Evolutionary conservation across 2,329 filamentous ascomycete genomes (phyloP), one percentile per base, ranked within the genome.

Genomic region (Lecanoromycetidae sp.): DNA sequence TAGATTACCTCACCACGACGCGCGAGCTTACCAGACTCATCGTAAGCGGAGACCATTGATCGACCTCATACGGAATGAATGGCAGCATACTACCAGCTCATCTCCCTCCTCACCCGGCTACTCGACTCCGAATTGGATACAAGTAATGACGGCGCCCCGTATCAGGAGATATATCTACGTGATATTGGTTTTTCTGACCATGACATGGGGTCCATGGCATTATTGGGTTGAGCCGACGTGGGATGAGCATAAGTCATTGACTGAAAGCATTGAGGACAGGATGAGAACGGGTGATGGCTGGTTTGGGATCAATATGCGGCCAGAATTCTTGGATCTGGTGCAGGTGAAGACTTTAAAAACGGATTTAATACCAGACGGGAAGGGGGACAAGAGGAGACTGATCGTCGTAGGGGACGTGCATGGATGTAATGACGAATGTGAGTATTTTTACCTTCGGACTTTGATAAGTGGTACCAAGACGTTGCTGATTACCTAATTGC

Each of bases 321-420:
- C 71, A 10, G 58, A 60, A 6, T 73, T 76, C 51, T 64, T 67
- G 38, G 67, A 67, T 50, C 63, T 79, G 56, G 63, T 71, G 9
- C 68, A 71, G 36, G 57, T 79, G 41, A 65, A 65, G 54, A 65
- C 66, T 12, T 56, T 80, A 53, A 68, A 76, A 54, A 55, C 65
- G 22, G 54, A 60, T 3, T 59, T 72, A 40, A 52, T 76, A 10
- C 74, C 74, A 60, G 64, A 25, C n/a, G n/a, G n/a, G 47, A 55
- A 19, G 45, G 46, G 19, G 40, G 55, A 30, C 22, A 19, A 66
- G 19, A 77, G 74, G 45, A 71, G 87, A 15, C 68, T 98, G 20
- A 70, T 96, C 27, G 71, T 96, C 51, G 71, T 96, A 27, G 90
- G 91, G 46, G 91, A 98, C 66, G 86, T 96, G 12, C 90, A 96